These are phyloP conservation scores for Xerocomellus intermedius DNA, from an alignment of 768 basidiomycete genomes.

Conservation along the genomic window DNA sequence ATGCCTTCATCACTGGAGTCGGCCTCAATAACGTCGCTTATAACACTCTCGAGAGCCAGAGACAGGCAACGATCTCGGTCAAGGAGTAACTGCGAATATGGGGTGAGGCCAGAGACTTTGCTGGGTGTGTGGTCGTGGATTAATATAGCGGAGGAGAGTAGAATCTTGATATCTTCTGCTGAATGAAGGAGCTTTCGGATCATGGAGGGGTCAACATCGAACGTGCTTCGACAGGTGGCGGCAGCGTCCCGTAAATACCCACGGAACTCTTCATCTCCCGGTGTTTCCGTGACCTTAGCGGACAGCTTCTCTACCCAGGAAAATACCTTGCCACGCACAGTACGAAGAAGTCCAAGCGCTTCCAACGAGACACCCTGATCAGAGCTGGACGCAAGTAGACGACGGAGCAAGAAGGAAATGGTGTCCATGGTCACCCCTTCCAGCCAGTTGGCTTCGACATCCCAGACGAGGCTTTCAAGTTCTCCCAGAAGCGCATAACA, in stretches of 20 bases:
- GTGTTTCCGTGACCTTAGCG: slow-evolving; percentile 14
- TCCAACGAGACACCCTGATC: slow-evolving; percentile 9
- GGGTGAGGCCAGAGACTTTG: background rate
- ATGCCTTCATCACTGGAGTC: slow-evolving; percentile 9
- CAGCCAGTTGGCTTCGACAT: slow-evolving; percentile 43
- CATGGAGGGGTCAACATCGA: slow-evolving; percentile 23
- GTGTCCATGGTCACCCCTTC: slow-evolving; percentile 33
- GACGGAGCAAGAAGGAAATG: slow-evolving; percentile 34
- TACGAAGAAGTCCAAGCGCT: slow-evolving; percentile 29
- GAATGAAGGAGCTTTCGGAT: slow-evolving; percentile 10
- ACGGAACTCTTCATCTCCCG: slow-evolving; percentile 15
- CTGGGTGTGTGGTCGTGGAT: slow-evolving; percentile 26
- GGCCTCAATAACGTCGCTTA: slow-evolving; percentile 2
- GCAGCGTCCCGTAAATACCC: slow-evolving; percentile 36
- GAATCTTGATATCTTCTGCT: slow-evolving; percentile 18
- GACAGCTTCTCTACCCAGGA: slow-evolving; percentile 38
- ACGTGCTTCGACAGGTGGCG: slow-evolving; percentile 37
- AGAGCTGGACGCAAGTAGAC: slow-evolving; percentile 34
- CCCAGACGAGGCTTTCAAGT: slow-evolving; percentile 34
- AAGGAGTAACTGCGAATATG: slow-evolving; percentile 17
- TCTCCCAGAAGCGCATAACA: slow-evolving; percentile 36
- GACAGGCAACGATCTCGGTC: slow-evolving; percentile 33
- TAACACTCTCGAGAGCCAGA: slow-evolving; percentile 17
- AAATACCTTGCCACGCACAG: slow-evolving; percentile 31
- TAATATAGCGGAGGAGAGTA: slow-evolving; percentile 24